Evolutionary conservation across 805 yeast genomes (phyloP), one percentile per base, ranked within the genome.

Genomic region (Starmerella vaccinii): DNA sequence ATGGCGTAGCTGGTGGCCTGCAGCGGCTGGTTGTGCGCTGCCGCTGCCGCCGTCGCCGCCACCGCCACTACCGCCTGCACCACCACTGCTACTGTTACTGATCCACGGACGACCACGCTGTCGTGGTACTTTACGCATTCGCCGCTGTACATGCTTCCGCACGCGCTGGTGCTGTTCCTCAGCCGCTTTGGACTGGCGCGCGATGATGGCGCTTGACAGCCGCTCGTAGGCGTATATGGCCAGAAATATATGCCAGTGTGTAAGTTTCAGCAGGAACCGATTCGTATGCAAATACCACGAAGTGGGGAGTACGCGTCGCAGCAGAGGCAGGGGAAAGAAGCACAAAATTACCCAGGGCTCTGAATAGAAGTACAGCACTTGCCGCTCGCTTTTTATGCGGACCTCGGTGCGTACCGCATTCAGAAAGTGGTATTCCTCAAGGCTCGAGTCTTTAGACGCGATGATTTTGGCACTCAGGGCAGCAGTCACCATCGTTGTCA

Each of bases 401-500:
- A 67, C 61, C 49, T 65, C 60, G 5, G 68, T 61, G 54, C 67
- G 65, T n/a, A 68, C 68, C 0, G 72, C 68, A 33, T 60, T 63
- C 40, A 68, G 49, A 46, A 57, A 68, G 38, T 66, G 65, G 49
- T 67, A 66, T 58, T 68, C 72, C 45, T 69, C 70, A n/a, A 59
- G 54, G n/a, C 71, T 65, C 45, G 64, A 66, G 15, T 59, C 64
- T 13, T 57, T 57, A 19, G 67, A 65, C 9, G 57, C 63, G 3
- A 68, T 63, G 53, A 67, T 68, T 23, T 66, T 58, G 43, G 66
- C 73, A 13, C 69, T 62, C 55, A 77, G 64, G 0, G 76, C 79
- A 44, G 79, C 77, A 8, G 78, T 78, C 23, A 77, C 67, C 45
- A 77, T 76, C 4, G 81, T 74, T 23, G 76, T 68, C 19, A 77